Evolutionary conservation across 2,329 filamentous ascomycete genomes (phyloP).

Genomic region (Botrytis porri): DNA sequence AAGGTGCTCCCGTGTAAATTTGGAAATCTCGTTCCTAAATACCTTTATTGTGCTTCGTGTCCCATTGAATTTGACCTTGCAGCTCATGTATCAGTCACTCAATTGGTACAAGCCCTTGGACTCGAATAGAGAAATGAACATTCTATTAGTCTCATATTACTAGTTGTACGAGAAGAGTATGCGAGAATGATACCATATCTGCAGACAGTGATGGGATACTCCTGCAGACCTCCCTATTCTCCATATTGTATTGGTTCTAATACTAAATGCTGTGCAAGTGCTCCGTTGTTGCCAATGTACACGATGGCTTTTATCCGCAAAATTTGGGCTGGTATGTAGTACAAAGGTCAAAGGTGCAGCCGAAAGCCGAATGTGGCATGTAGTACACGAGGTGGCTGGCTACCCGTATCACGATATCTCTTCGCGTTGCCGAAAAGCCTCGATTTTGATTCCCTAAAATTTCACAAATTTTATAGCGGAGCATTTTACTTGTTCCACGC

Average conservation of each 20-base stretch:
- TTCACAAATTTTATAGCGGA: too few relatives aligned
- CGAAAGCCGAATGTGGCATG: not conserved
- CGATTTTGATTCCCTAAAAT: not conserved
- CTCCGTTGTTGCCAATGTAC: not conserved
- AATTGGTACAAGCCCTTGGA: not conserved
- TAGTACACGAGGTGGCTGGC: conserved; percentile 1
- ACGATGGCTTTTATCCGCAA: not conserved
- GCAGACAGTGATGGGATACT: not conserved
- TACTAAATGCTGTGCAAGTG: not conserved
- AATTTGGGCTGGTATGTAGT: not conserved
- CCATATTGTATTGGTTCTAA: conserved; percentile 5
- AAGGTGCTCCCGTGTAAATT: not conserved
- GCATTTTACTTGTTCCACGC: not conserved
- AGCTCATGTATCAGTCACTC: not conserved
- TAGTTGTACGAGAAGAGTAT: not conserved
- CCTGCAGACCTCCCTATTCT: not conserved
- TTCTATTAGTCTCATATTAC: not conserved
- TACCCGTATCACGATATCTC: not conserved
- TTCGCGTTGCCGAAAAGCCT: not conserved
- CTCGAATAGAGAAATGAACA: not conserved
- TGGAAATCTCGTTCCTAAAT: conserved; percentile 4
- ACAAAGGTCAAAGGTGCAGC: not conserved
- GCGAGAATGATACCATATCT: not conserved
- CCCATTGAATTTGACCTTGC: not conserved
- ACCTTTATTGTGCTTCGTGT: not conserved